Evolutionary conservation across 2,329 filamentous ascomycete genomes (phyloP), one percentile per base, ranked within the genome.

Genomic region (Pyricularia sp.): DNA sequence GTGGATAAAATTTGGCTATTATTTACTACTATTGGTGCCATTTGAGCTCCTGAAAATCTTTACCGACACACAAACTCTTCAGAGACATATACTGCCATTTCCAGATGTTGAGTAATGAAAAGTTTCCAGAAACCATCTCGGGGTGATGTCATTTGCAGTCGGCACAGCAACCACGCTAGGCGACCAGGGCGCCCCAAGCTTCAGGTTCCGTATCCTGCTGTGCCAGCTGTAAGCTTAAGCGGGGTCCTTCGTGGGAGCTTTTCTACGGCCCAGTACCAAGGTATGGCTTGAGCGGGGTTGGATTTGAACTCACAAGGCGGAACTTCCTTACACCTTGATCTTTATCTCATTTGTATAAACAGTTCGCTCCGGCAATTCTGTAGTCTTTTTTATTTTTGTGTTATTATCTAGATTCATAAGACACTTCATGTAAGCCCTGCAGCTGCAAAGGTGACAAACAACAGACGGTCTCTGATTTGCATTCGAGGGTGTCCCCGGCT

Each of bases 121-220:
- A 17, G 33, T 36, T 36, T 36, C 20, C 17, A 10, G 11, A 50
- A 50, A 20, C 17, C 42, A n/a, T 7, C 42, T 50, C 5, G 17
- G 17, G 14, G 68, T 71, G 70, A 71, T 71, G 70, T 71, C 70
- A 71, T 69, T 67, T 61, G 25, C 61, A 70, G 70, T 71, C 69
- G 70, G 70, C 69, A 64, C 63, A 70, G 69, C 70, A 71, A 71
- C 70, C 36, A 42, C 42, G 42, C 42, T 50, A 50, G 17, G 42
- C 42, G 42, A 50, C 17, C 42, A 50, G 42, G 42, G 42, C 42
- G 20, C 42, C 42, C 42, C 42, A 50, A 50, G 42, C 42, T 50
- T 36, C 20, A n/a, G 20, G 42, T 50, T 50, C 17, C 42, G 42
- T 20, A 50, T 50, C 42, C 7, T 50, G 42, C 42, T n/a, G 5